phyloP scores from a whole-genome alignment of 257 asterid genomes.

The Paulownia fortunei region DNA sequence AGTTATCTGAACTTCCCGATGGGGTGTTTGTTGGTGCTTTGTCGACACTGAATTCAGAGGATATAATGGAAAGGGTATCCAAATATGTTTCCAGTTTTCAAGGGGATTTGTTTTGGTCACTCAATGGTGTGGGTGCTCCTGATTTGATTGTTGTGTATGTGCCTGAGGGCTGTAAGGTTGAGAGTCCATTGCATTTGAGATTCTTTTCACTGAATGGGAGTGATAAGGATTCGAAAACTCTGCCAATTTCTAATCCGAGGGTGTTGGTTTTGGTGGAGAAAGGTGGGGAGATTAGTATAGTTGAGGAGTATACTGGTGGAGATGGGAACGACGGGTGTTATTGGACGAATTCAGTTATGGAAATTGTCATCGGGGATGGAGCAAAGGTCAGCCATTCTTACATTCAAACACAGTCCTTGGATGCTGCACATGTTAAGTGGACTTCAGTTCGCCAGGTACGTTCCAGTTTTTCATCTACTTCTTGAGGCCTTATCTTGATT shows the following conservation, averaged over 20 bases:
- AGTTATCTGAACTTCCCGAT: conserved; percentile 57
- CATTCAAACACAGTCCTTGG: conserved; percentile 74
- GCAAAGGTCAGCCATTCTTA: conserved; percentile 85
- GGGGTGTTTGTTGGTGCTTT: conserved; percentile 78
- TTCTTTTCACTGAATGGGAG: conserved; percentile 63
- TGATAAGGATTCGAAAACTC: conserved; percentile 56
- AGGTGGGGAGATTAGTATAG: conserved; percentile 77
- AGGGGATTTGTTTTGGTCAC: conserved; percentile 89
- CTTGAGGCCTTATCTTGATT: conserved; percentile 16
- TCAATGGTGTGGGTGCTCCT: conserved; percentile 91
- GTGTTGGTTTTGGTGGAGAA: conserved; percentile 87
- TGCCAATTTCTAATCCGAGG: conserved; percentile 89
- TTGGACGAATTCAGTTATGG: conserved; percentile 87
- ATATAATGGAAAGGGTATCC: conserved; percentile 61
- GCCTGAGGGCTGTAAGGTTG: conserved; percentile 85
- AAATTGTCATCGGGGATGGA: conserved; percentile 70
- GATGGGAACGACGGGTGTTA: conserved; percentile 60
- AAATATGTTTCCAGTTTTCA: conserved; percentile 54
- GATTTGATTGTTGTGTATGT: conserved; percentile 77
- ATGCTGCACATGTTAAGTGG: conserved; percentile 92
- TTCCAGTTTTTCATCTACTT: conserved; percentile 24
- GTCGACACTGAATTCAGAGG: conserved; percentile 55
- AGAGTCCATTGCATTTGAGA: conserved; percentile 68
- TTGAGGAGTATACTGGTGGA: conserved; percentile 74
- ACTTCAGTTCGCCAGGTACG: conserved; percentile 85